These are phyloP conservation scores for Mortierella sp. DNA, from an alignment of 371 early-diverging fungal genomes.

Conservation along the genomic window DNA sequence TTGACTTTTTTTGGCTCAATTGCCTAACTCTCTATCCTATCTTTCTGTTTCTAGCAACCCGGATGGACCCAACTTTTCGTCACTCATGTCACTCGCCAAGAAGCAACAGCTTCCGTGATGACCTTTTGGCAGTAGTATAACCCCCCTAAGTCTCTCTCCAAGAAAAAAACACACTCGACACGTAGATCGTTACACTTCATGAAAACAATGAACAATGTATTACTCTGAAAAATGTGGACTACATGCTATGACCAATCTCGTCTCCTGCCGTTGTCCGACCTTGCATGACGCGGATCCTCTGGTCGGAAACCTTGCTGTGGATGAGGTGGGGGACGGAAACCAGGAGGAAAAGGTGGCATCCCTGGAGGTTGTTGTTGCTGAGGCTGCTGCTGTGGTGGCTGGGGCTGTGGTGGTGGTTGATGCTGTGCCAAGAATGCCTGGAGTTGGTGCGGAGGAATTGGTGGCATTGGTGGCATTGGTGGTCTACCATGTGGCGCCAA, in stretches of 20 bases:
- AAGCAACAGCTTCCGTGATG: conserved; percentile 12
- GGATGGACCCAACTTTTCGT: conserved; percentile 36
- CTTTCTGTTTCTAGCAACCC: conserved; percentile 23
- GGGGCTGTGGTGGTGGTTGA: conserved; percentile 36
- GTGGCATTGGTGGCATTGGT: conserved; percentile 19
- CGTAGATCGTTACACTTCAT: too few species aligned
- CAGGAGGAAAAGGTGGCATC: conserved; percentile 12
- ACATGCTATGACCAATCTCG: conserved; percentile 13
- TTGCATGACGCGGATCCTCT: conserved; percentile 11
- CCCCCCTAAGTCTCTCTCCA: too few species aligned
- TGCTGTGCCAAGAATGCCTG: conserved; percentile 24
- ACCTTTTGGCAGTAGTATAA: too few species aligned
- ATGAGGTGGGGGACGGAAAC: conserved; percentile 17
- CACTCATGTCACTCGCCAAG: conserved; percentile 42
- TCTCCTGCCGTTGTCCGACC: conserved; percentile 7
- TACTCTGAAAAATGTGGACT: too few species aligned
- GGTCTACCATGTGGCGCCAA: conserved; percentile 9
- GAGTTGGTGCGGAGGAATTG: conserved; percentile 20
- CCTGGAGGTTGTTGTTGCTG: conserved; percentile 1
- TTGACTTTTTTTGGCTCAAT: neutral
- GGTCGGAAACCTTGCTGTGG: neutral
- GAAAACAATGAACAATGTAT: too few species aligned
- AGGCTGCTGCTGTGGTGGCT: neutral
- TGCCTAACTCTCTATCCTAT: neutral
- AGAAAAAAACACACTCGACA: too few species aligned